Evolutionary conservation across 129 eudicot species (phyloP).

Genomic region (Centaurea solstitialis): DNA sequence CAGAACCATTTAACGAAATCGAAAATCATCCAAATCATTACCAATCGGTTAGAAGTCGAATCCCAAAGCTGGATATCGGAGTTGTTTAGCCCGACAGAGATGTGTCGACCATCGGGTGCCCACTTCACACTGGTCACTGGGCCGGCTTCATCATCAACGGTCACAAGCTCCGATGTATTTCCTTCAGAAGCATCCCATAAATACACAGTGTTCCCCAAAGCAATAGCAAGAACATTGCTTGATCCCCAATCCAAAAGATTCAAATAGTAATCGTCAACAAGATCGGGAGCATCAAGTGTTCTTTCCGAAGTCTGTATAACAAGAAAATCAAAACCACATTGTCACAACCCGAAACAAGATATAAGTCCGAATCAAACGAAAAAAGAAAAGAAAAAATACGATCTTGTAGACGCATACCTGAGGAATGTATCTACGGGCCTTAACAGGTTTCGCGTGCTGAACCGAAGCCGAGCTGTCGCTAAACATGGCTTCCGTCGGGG

Average conservation of each 20-base stretch:
- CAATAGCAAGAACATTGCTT: conserved; percentile 86
- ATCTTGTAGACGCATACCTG: conserved; percentile 46
- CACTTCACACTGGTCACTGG: conserved; percentile 89
- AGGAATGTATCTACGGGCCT: conserved; percentile 81
- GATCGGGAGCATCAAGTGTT: conserved; percentile 90
- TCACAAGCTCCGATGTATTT: conserved; percentile 70
- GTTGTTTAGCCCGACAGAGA: conserved; percentile 74
- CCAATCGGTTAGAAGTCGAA: conserved; percentile 68
- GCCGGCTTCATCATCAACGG: conserved; percentile 73
- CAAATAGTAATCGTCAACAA: conserved; percentile 79
- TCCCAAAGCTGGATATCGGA: conserved; percentile 96
- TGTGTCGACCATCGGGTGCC: conserved; percentile 86
- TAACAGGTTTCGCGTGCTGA: conserved; percentile 58
- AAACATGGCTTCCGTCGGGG: conserved; percentile 53
- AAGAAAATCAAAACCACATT: conserved; percentile 1
- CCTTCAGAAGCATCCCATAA: conserved; percentile 88
- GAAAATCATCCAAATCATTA: conserved; percentile 8
- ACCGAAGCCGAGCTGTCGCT: conserved; percentile 39
- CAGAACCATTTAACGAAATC: no score
- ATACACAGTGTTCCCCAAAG: conserved; percentile 72
- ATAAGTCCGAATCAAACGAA: background rate
- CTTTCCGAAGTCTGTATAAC: conserved; percentile 77
- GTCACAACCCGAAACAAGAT: background rate
- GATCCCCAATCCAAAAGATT: conserved; percentile 88
- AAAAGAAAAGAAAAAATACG: background rate